These are phyloP conservation scores for Solanum hybrid DNA, from an alignment of 305 asterid species.

Conservation along the genomic window DNA sequence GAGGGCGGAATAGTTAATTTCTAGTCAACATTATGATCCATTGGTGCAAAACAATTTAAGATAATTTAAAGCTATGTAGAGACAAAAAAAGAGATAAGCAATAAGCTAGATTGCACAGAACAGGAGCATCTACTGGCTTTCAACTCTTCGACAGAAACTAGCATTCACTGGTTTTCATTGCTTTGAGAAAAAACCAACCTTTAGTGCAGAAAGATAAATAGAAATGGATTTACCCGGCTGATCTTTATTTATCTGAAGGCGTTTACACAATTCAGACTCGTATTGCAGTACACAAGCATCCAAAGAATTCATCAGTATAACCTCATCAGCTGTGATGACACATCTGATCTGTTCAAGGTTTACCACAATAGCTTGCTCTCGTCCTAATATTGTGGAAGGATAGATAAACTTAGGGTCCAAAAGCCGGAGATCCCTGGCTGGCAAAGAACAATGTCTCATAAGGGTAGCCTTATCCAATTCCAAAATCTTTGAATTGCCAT, in stretches of 20 bases:
- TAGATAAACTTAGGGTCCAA: conserved; percentile 90
- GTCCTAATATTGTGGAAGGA: conserved; percentile 96
- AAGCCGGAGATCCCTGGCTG: conserved; percentile 97
- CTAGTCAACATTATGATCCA: not conserved
- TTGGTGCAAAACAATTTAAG: not conserved
- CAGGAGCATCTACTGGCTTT: not conserved
- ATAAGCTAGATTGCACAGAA: not conserved
- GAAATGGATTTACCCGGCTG: conserved; percentile 50
- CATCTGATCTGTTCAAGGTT: conserved; percentile 96
- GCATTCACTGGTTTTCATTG: not conserved
- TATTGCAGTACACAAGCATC: conserved; percentile 79
- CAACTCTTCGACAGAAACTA: not conserved
- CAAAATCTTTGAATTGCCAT: conserved; percentile 62
- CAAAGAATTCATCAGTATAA: conserved; percentile 77
- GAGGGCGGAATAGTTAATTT: not conserved
- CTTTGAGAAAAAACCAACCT: not conserved
- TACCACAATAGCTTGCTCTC: conserved; percentile 94
- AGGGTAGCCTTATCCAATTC: conserved; percentile 80
- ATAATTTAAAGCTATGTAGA: not conserved
- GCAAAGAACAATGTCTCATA: conserved; percentile 91
- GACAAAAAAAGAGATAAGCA: not conserved
- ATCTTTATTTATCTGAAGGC: conserved; percentile 70
- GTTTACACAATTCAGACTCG: conserved; percentile 80
- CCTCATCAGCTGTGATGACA: conserved; percentile 94
- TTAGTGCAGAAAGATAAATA: not conserved